A percentile compares a stretch with the other conserved stretches of the same genome.
phyloP scores from a whole-genome alignment of 1,284 basidiomycete species.

The Apiotrichum veenhuisii region DNA sequence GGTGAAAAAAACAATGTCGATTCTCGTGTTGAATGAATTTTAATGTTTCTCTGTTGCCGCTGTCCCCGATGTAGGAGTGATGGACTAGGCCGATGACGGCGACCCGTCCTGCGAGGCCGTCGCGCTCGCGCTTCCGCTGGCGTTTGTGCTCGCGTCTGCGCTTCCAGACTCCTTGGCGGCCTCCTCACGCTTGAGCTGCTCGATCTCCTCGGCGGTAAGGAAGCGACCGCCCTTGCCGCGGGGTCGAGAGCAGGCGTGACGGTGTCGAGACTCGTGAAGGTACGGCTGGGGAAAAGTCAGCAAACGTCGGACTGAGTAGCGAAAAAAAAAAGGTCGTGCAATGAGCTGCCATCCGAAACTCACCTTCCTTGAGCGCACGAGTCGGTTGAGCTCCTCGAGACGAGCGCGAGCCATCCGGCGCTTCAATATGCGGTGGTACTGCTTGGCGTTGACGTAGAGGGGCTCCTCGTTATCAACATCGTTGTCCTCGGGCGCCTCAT shows the following conservation, averaged over 20 bases:
- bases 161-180: constrained; percentile 21
- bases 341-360: constrained; percentile 22
- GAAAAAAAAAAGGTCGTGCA: background rate
- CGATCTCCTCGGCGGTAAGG: constrained; percentile 88
- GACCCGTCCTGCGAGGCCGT: background rate
- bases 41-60: too few relatives aligned
- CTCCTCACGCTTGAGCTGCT: constrained; percentile 48
- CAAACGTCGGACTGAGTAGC: background rate
- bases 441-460: constrained; percentile 94
- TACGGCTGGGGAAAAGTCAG: constrained; percentile 70
- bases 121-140: background rate
- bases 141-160: constrained; percentile 1
- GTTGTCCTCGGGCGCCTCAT: constrained; percentile 14
- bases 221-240: constrained; percentile 95
- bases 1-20: background rate
- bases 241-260: constrained; percentile 94
- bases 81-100: background rate
- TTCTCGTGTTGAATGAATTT: too few relatives aligned
- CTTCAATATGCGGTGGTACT: constrained; percentile 94
- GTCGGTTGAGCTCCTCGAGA: constrained; percentile 83
- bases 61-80: too few relatives aligned
- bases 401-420: constrained; percentile 79
- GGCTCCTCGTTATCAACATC: constrained; percentile 77
- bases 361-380: constrained; percentile 87
- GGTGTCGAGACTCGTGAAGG: constrained; percentile 93